These are phyloP conservation scores for Aaosphaeria arxii DNA, from an alignment of 2,329 filamentous ascomycete species.

Conservation along the genomic window DNA sequence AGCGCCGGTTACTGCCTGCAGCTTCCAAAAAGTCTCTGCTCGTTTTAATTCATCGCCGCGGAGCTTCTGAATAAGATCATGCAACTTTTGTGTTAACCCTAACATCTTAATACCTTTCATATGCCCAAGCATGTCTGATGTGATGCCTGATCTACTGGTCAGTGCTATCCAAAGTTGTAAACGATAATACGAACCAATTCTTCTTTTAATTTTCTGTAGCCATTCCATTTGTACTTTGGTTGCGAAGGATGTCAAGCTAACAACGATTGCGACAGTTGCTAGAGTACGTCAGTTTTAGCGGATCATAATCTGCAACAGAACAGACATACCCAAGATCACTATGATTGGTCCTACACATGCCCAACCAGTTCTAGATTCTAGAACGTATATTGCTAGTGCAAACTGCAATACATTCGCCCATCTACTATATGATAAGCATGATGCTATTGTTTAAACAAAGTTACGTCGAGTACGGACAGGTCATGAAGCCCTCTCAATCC, in stretches of 20 bases:
- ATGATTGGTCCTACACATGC: constrained; percentile 46
- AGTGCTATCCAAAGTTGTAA: neutral
- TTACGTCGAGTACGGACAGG: neutral
- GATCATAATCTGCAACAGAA: neutral
- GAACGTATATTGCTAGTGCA: constrained; percentile 44
- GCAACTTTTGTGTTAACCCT: constrained; percentile 43
- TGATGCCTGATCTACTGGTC: constrained; percentile 34
- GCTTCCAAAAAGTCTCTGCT: constrained; percentile 3
- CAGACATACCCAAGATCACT: constrained; percentile 5
- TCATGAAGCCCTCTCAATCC: constrained; percentile 41
- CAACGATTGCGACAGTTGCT: constrained; percentile 34
- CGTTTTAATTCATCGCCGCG: constrained; percentile 37
- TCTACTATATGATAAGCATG: constrained; percentile 12
- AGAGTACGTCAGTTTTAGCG: constrained; percentile 22
- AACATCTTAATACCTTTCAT: constrained; percentile 54
- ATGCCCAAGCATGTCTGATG: constrained; percentile 46
- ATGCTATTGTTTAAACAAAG: neutral
- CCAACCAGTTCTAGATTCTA: constrained; percentile 41
- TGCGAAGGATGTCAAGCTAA: constrained; percentile 37
- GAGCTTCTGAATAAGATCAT: constrained; percentile 37
- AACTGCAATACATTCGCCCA: constrained; percentile 47
- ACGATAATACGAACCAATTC: constrained; percentile 29
- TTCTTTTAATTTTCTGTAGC: constrained; percentile 50
- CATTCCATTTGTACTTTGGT: constrained; percentile 44
- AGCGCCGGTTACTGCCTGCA: neutral